A percentile compares a stretch with the other conserved stretches of the same genome.
Evolutionary conservation across 2,329 filamentous ascomycete species (phyloP).

Genomic region (Penicillium brevicompactum): DNA sequence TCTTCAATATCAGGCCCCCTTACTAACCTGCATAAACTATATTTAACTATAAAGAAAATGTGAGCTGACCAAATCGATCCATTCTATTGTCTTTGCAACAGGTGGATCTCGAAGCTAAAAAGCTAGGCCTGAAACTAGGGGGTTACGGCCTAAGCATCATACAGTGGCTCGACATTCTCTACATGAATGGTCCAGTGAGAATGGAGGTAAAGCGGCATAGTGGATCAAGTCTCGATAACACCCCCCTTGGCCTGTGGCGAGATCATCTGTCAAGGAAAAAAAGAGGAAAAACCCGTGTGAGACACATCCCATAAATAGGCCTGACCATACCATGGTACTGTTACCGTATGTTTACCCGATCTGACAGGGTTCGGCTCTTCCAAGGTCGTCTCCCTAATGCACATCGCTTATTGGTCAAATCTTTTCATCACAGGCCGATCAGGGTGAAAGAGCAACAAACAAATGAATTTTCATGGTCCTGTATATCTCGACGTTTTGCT

Average conservation of each 20-base stretch:
- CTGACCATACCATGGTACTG: not conserved
- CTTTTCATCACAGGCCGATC: not conserved
- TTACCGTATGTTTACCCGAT: conserved; percentile 3
- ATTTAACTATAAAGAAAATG: conserved; percentile 3
- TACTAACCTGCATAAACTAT: conserved; percentile 4
- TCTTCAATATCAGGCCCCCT: not conserved
- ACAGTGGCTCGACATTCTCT: conserved; percentile 5
- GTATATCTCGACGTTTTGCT: too few relatives aligned
- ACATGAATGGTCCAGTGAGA: not conserved
- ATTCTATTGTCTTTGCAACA: not conserved
- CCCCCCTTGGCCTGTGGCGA: conserved; percentile 1
- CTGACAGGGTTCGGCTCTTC: conserved; percentile 1
- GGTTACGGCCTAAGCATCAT: not conserved
- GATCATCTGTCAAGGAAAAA: conserved; percentile 5
- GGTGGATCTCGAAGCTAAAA: not conserved
- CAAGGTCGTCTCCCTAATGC: not conserved
- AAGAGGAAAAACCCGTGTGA: conserved; percentile 1
- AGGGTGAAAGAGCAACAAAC: conserved; percentile 12
- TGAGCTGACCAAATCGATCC: not conserved
- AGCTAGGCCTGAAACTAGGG: conserved; percentile 6
- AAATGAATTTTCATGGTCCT: not conserved
- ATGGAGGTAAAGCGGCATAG: not conserved
- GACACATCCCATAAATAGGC: conserved; percentile 15
- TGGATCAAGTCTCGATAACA: conserved; percentile 6
- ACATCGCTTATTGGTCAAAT: not conserved